Base-by-base conservation (phyloP, 1,139 yeast genomes). In the Nakaseomyces bracarensis region DNA sequence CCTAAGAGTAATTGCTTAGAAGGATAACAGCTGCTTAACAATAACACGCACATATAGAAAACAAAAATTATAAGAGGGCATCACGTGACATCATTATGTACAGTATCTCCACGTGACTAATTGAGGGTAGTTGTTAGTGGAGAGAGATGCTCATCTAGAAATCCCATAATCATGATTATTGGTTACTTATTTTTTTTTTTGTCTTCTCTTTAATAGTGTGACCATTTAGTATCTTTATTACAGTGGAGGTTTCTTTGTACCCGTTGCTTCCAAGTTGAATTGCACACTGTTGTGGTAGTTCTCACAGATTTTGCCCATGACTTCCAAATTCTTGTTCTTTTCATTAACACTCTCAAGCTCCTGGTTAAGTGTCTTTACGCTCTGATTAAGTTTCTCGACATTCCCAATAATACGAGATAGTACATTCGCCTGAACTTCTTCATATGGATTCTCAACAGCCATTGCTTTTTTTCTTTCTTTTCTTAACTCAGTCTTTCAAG, bases 231-330 rank as follows among this genome's bases (percentile, higher is more conserved):
- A n/a, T n/a, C n/a, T 25, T 9, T 9, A 10, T 11, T 30, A 40
- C 18, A 39, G 15, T 15, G 87, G 84, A 16, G 72, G 75, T 46
- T 74, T 69, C 50, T 75, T 69, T 54, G 76, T 76, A 2, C 80
- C 81, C 1, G 91, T 82, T 10, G 84, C 77, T 44, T 82, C 80
- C 45, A 85, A 62, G 54, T 83, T 82, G 63, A 79, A 82, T 51
- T 78, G 77, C 3, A 82, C 78, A 54, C 80, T 82, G 30, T 80
- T 72, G 47, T 77, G 74, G 57, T 85, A 86, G 54, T 78, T 81
- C 43, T 79, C 85, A 86, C 94, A 84, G 75, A 86, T 77, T 54
- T 79, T 85, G 2, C 89, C 75, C 42, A 84, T 74, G 34, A 83
- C 68, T 51, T 83, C 94, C 6, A 82, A 71, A 46, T 83, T 80